Base-by-base conservation (phyloP, 495 filamentous ascomycete genomes). In the Acidomyces sp. region DNA sequence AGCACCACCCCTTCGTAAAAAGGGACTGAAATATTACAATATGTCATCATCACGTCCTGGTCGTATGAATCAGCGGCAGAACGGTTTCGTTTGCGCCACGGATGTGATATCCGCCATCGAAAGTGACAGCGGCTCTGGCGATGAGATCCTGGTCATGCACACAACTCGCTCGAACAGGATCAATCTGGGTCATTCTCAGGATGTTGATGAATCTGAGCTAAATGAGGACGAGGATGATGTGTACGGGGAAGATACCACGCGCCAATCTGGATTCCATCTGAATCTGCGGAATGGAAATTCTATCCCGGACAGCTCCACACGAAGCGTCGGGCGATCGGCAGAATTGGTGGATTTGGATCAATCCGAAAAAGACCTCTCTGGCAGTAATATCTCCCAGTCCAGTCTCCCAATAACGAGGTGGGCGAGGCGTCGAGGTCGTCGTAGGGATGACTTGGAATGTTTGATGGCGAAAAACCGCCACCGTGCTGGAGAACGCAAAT, bases 31-130 rank as follows among this genome's bases (percentile, higher is more conserved):
- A 21, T 15, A 3, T 18, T 5, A 24, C 18, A 43, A 6, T 10
- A 47, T 46, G 39, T 20, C 20, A 12, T 47, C 48, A 16, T 38
- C 43, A 15, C 49, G 54, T 2, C 38, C 37, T 6, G 39, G 34
- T 7, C 33, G 33, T 4, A 37, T 21, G 3, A 2, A 18, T 17
- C 9, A 22, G n/a, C 30, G 40, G 6, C 29, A 44, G 0, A 13
- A 49, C 15, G 55, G 49, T 22, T 55, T 55, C 19, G 46, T 58
- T 9, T 51, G 55, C 38, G 54, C 56, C 16, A 36, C 54, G 0
- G 46, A 51, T 15, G 29, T 56, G 16, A 39, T 57, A 6, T 46
- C 51, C 2, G 51, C 49, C 27, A 53, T 53, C n/a, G 49, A 46
- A 7, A 25, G 43, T 27, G 41, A 48, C 16, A 4, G 35, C 6